Percentiles rank a stretch among this genome's conserved stretches.
phyloP scores from a whole-genome alignment of 768 basidiomycete genomes.

The Pluteus cervinus region DNA sequence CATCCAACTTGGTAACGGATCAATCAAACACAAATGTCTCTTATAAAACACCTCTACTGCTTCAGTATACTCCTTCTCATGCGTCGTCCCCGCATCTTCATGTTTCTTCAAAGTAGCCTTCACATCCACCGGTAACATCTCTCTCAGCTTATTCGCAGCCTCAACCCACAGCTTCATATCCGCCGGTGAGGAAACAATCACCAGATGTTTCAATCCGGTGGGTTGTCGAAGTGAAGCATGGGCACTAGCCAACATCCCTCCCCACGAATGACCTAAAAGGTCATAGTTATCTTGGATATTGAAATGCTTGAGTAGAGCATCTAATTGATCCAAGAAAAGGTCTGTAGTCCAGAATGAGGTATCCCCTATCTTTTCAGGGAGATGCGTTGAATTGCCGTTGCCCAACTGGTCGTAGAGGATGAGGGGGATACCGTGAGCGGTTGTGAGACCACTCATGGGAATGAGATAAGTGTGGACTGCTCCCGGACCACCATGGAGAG shows the following conservation, averaged over 20 bases:
- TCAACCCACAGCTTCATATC: constrained; percentile 16
- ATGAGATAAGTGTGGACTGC: constrained; percentile 37
- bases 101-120: constrained; percentile 2
- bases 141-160: constrained; percentile 12
- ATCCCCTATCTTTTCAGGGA: constrained; percentile 35
- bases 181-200: constrained; percentile 20
- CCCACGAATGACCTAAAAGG: constrained; percentile 49
- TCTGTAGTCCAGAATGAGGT: constrained; percentile 44
- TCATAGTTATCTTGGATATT: constrained; percentile 33
- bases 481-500: constrained; percentile 49
- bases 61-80: constrained; percentile 7
- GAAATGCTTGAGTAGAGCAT: constrained; percentile 38
- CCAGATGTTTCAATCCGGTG: constrained; percentile 23
- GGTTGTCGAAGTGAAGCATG: constrained; percentile 31
- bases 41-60: constrained; percentile 14
- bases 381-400: constrained; percentile 45
- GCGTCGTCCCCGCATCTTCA: constrained; percentile 6
- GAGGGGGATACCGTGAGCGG: constrained; percentile 31
- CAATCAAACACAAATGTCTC: constrained; percentile 12
- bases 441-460: constrained; percentile 31
- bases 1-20: constrained; percentile 12
- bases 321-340: constrained; percentile 50
- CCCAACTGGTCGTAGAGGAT: constrained; percentile 55
- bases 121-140: constrained; percentile 7
- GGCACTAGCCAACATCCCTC: constrained; percentile 39